These are phyloP conservation scores for Cyberlindnera euphorbiae DNA, from an alignment of 805 yeast species.

Conservation along the genomic window DNA sequence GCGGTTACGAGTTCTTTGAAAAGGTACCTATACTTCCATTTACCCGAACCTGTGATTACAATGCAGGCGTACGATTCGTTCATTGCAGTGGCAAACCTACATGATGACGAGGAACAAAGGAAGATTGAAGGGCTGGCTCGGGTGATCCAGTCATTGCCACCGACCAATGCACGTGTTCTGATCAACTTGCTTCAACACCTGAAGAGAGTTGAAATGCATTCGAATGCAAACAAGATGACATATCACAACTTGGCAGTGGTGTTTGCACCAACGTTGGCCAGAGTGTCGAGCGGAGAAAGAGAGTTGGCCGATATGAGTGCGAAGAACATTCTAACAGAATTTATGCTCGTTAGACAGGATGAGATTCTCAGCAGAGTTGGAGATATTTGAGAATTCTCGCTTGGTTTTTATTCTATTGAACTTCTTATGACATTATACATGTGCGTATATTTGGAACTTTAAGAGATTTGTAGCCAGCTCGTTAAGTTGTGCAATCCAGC, in stretches of 20 bases:
- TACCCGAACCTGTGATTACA: slow-evolving; percentile 83
- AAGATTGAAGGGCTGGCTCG: slow-evolving; percentile 38
- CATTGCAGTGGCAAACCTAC: slow-evolving; percentile 46
- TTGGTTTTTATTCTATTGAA: not conserved
- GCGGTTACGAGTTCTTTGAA: slow-evolving; percentile 86
- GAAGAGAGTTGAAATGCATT: slow-evolving; percentile 47
- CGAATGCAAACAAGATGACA: slow-evolving; percentile 71
- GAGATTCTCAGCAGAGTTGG: slow-evolving; percentile 28
- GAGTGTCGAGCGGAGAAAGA: slow-evolving; percentile 72
- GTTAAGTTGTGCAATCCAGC: no score
- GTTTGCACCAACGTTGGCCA: slow-evolving; percentile 87
- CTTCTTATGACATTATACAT: not conserved
- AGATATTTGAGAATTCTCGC: not conserved
- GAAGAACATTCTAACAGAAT: slow-evolving; percentile 74
- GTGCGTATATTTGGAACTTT: no score
- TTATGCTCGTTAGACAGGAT: slow-evolving; percentile 49
- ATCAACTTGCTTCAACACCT: slow-evolving; percentile 60
- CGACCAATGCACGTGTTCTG: slow-evolving; percentile 59
- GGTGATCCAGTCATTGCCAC: slow-evolving; percentile 53
- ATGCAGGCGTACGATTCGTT: slow-evolving; percentile 61
- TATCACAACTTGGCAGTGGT: slow-evolving; percentile 81
- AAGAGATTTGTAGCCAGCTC: no score
- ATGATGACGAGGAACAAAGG: slow-evolving; percentile 16
- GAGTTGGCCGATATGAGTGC: slow-evolving; percentile 83
- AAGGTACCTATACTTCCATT: slow-evolving; percentile 67